Evolutionary conservation across 2,329 filamentous ascomycete genomes (phyloP).

Genomic region (Cyphellophora attinorum): DNA sequence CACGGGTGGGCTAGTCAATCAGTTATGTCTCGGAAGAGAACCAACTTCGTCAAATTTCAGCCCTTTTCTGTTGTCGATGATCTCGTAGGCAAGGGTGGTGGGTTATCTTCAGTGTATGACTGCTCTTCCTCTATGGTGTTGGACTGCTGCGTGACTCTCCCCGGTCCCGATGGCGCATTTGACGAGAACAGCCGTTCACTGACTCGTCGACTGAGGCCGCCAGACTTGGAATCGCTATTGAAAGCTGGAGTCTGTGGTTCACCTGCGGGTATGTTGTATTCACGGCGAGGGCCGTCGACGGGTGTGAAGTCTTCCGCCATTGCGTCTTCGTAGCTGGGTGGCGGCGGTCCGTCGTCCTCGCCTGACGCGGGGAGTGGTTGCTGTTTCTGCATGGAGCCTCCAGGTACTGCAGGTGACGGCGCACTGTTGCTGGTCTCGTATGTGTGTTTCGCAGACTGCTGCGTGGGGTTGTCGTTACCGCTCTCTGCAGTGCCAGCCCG

Average conservation of each 20-base stretch:
- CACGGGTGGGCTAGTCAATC: too few species aligned
- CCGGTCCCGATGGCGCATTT: constrained; percentile 3
- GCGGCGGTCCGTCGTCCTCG: constrained; percentile 38
- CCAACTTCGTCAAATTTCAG: too few species aligned
- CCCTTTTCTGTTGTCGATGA: neutral
- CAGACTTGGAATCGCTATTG: constrained; percentile 14
- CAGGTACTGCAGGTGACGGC: constrained; percentile 2
- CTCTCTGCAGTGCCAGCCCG: constrained; percentile 22
- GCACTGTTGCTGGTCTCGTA: constrained; percentile 12
- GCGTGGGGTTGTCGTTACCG: too few species aligned
- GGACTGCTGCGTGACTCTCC: neutral
- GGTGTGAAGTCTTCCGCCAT: constrained; percentile 70
- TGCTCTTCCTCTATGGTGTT: neutral
- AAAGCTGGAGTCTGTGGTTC: constrained; percentile 9
- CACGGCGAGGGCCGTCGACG: constrained; percentile 56
- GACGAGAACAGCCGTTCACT: constrained; percentile 17
- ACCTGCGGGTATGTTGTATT: constrained; percentile 28
- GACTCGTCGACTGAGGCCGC: constrained; percentile 13
- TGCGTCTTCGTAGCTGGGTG: constrained; percentile 89
- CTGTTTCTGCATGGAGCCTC: constrained; percentile 5
- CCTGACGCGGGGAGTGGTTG: constrained; percentile 8
- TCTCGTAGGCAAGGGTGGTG: neutral
- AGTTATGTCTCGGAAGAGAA: too few species aligned
- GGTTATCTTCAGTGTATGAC: constrained; percentile 1
- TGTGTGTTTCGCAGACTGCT: constrained; percentile 13